Conservation (phyloP, 2,329 filamentous ascomycete genomes). For the Aspergillus melleus region DNA sequence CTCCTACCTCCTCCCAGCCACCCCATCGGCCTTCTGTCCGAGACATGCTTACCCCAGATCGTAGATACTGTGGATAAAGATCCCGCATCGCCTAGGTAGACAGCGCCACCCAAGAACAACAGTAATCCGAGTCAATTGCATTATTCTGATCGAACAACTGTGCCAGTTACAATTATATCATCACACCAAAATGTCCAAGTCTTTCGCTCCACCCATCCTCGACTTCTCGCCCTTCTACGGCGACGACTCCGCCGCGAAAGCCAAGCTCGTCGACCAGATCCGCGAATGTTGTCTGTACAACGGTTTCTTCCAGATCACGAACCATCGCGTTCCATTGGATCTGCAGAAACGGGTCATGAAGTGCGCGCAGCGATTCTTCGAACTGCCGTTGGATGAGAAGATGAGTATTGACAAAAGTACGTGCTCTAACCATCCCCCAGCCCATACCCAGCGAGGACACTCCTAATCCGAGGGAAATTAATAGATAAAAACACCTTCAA, state of each 20-base stretch:
- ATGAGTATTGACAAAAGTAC: constrained; percentile 36
- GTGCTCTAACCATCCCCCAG: not conserved
- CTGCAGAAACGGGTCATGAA: constrained; percentile 41
- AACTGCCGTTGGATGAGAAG: constrained; percentile 44
- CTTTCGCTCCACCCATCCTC: constrained; percentile 33
- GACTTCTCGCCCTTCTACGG: constrained; percentile 37
- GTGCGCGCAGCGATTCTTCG: constrained; percentile 44
- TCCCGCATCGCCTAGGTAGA: not conserved
- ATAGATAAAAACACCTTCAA: constrained; percentile 36
- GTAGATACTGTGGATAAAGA: not conserved
- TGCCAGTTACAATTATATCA: not conserved
- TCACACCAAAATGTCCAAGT: constrained; percentile 22
- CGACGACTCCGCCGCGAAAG: constrained; percentile 28
- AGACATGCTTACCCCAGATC: not conserved
- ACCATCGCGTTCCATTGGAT: constrained; percentile 40
- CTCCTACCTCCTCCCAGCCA: not conserved
- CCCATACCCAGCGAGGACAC: no score
- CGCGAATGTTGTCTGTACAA: constrained; percentile 30
- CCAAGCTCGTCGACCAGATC: constrained; percentile 26
- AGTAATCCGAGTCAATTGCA: not conserved
- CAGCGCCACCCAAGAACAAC: no score
- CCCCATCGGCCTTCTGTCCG: constrained; percentile 12
- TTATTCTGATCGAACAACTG: not conserved
- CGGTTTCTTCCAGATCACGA: constrained; percentile 50
- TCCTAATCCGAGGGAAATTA: no score